A percentile compares a stretch with the other conserved stretches of the same genome.
These are phyloP conservation scores for Miscanthus sacchariflorus DNA, from an alignment of 202 grass and related monocot genomes.

Conservation along the genomic window DNA sequence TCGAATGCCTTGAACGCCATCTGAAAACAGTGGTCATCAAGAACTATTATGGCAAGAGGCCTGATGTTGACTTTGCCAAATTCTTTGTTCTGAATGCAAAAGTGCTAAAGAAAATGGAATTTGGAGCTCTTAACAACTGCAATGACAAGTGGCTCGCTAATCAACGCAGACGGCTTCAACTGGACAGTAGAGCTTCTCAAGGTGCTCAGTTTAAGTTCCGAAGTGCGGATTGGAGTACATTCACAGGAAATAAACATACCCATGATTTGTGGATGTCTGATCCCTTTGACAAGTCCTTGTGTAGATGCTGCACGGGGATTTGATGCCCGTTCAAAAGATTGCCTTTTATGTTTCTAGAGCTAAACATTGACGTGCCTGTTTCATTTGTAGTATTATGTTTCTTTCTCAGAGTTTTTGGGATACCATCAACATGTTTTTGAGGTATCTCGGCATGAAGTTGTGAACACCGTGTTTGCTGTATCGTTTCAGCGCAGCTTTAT, in stretches of 20 bases:
- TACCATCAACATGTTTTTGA: neutral
- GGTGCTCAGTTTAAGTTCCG: neutral
- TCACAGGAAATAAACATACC: neutral
- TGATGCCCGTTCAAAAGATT: neutral
- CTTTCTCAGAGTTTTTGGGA: neutral
- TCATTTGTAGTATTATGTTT: neutral
- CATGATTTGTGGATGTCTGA: constrained; percentile 8
- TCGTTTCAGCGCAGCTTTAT: too few species aligned
- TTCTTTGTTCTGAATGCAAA: constrained; percentile 13
- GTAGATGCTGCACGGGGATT: neutral
- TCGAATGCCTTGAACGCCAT: neutral
- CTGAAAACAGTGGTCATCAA: neutral
- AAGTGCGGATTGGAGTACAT: neutral
- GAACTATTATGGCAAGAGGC: neutral
- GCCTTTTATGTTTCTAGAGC: neutral
- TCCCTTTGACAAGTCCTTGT: neutral
- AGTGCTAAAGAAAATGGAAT: neutral
- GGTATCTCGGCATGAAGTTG: neutral
- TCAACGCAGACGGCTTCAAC: neutral
- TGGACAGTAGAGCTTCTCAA: neutral
- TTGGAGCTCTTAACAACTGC: neutral
- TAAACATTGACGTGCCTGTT: neutral
- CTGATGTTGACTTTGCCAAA: constrained; percentile 23
- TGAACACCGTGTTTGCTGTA: too few species aligned
- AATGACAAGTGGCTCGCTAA: neutral